phyloP scores from a whole-genome alignment of 495 filamentous ascomycete genomes.

The Parathielavia appendiculata region DNA sequence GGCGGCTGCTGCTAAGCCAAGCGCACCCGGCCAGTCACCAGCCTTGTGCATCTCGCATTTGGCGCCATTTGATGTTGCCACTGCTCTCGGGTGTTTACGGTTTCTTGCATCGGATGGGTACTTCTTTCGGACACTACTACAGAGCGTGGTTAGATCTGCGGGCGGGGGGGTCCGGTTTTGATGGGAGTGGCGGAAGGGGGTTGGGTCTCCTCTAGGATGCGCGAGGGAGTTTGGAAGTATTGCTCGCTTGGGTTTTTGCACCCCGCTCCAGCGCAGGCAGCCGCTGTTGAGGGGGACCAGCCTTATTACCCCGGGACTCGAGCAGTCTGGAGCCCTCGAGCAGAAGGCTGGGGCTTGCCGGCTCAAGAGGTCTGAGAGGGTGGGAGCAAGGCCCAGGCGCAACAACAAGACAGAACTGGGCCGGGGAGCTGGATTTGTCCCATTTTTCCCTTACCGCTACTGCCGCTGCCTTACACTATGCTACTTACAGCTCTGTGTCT shows the following conservation, averaged over 20 bases:
- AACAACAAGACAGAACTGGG: slow-evolving; percentile 13
- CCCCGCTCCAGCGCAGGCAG: not conserved
- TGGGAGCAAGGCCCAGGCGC: not conserved
- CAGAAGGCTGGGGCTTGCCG: not conserved
- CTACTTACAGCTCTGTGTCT: slow-evolving; percentile 12
- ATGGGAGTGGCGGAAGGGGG: not conserved
- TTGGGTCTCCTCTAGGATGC: not conserved
- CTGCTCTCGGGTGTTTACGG: slow-evolving; percentile 30
- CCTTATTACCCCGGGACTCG: not conserved
- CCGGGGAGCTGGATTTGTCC: slow-evolving; percentile 13
- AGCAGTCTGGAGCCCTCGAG: not conserved
- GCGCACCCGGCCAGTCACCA: too few species aligned
- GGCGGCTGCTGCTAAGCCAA: slow-evolving; percentile 85
- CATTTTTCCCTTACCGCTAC: slow-evolving; percentile 7
- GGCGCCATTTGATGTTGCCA: slow-evolving; percentile 20
- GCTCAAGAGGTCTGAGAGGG: not conserved
- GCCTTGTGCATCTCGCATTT: too few species aligned
- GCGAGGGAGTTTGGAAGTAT: not conserved
- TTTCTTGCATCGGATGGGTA: slow-evolving; percentile 28
- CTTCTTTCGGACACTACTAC: slow-evolving; percentile 14
- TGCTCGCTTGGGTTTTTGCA: not conserved
- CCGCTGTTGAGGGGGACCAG: too few species aligned
- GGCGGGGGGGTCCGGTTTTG: slow-evolving; percentile 1
- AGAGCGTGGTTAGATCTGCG: slow-evolving; percentile 23
- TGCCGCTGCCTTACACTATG: slow-evolving; percentile 1